Percentiles rank a stretch among this genome's conserved stretches.
phyloP scores from a whole-genome alignment of 352 stramenopile genomes.

The Pythium apleroticum region DNA sequence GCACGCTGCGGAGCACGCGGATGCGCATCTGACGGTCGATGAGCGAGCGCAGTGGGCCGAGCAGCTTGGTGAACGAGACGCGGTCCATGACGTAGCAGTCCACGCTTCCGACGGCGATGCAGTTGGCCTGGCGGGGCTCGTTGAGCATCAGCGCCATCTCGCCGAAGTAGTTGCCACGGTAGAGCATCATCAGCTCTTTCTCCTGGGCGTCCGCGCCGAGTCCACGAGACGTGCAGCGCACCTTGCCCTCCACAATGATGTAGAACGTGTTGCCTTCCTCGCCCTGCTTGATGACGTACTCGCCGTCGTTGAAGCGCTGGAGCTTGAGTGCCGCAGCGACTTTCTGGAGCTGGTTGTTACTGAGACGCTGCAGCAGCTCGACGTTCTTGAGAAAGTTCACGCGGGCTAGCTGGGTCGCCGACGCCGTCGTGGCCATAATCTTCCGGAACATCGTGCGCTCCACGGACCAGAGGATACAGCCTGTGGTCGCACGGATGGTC shows the following conservation, averaged over 20 bases:
- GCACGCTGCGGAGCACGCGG: constrained; percentile 90
- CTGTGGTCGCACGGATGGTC: constrained; percentile 88
- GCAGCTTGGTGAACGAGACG: constrained; percentile 84
- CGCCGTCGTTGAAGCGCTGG: constrained; percentile 84
- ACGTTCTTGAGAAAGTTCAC: constrained; percentile 95
- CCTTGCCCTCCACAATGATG: constrained; percentile 94
- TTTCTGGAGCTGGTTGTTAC: constrained; percentile 84
- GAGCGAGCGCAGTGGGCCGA: constrained; percentile 70
- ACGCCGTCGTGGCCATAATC: constrained; percentile 82
- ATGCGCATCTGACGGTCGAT: constrained; percentile 91
- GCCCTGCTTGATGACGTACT: constrained; percentile 94
- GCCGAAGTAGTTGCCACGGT: constrained; percentile 86
- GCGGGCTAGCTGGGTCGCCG: constrained; percentile 65
- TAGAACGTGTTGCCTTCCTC: constrained; percentile 96
- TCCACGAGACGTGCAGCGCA: constrained; percentile 70
- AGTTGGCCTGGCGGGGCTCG: constrained; percentile 85
- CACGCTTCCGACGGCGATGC: constrained; percentile 69
- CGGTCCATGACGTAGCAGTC: constrained; percentile 93
- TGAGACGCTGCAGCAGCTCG: constrained; percentile 89
- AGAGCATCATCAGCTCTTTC: constrained; percentile 78
- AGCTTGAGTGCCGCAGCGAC: constrained; percentile 84
- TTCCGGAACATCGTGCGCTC: constrained; percentile 87
- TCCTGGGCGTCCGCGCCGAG: constrained; percentile 47
- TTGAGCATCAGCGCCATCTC: constrained; percentile 88
- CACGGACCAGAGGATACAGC: constrained; percentile 91